Base-by-base conservation (phyloP, 177 flowering plant species). In the Vitis hybrid region DNA sequence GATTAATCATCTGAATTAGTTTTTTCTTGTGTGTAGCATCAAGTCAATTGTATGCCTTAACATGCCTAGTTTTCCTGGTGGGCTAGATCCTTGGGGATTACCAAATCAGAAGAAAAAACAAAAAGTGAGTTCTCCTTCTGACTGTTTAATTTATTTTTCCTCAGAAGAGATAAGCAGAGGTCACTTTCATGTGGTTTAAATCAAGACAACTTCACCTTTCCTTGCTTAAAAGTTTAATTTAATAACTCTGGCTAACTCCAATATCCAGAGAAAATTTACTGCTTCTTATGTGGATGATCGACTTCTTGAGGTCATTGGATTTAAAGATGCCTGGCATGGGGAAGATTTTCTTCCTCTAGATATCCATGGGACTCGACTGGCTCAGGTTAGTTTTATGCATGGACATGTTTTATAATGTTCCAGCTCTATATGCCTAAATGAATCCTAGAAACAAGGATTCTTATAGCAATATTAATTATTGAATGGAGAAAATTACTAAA, bases 351-450 rank as follows among this genome's bases (percentile, higher is more conserved):
- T 79, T 61, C 78, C 90, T 78, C 87, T 90, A 35, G 87, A 86
- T n/a, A 90, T 89, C 13, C 94, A 89, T 72, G 94, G 94, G 51
- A 89, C 88, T 62, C 90, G 91, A 56, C 89, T 89, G 48, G 94
- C 94, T 27, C 94, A 89, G 93, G 94, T 88, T 64, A 57, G 76
- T 35, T 7, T 35, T 35, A 35, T 35, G 46, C 46, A 35, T 35
- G 46, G 46, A 35, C 46, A 35, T 35, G 46, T 35, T 35, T 35
- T 5, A 35, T 35, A 35, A 35, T 35, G 8, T 35, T 35, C 7
- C 46, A 35, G 6, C 46, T 35, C 46, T 1, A 35, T 35, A 35
- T 35, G 4, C 46, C 7, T 35, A 35, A 35, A 35, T 7, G 46
- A 35, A 35, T 4, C 46, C 46, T 35, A 35, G 46, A 35, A 35